These are phyloP conservation scores for Aspergillus pseudotamarii DNA, from an alignment of 2,329 filamentous ascomycete species.

Conservation along the genomic window DNA sequence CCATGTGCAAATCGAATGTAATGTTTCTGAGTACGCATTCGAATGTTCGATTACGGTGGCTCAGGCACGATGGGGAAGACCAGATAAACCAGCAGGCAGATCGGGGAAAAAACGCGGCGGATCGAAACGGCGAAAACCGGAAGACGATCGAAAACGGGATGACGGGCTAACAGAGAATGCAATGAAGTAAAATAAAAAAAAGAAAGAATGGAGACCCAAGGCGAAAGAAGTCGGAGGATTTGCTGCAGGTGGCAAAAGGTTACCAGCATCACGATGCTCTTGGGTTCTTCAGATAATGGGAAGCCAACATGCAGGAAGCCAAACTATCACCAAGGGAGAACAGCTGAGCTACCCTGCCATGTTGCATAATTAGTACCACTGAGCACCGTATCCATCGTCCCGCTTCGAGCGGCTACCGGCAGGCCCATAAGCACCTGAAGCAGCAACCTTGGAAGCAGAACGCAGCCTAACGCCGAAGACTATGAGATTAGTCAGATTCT, in stretches of 20 bases:
- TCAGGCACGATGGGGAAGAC: slow-evolving; percentile 12
- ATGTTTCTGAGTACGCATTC: slow-evolving; percentile 12
- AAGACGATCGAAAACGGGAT: slow-evolving; percentile 38
- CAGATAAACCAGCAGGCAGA: slow-evolving; percentile 20
- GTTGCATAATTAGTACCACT: slow-evolving; percentile 48
- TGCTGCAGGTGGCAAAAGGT: slow-evolving; percentile 32
- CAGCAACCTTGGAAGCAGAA: slow-evolving; percentile 75
- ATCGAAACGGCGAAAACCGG: slow-evolving; percentile 38
- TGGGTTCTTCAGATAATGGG: slow-evolving; percentile 33
- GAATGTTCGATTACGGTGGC: slow-evolving; percentile 10
- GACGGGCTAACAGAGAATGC: slow-evolving; percentile 40
- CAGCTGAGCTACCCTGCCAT: slow-evolving; percentile 33
- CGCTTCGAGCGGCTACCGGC: slow-evolving; percentile 56
- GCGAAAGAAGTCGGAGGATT: slow-evolving; percentile 37
- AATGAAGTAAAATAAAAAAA: slow-evolving; percentile 33
- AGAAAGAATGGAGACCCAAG: slow-evolving; percentile 31
- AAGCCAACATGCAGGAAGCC: slow-evolving; percentile 32
- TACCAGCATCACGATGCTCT: slow-evolving; percentile 31
- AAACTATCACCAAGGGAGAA: slow-evolving; percentile 20
- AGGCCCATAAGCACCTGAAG: slow-evolving; percentile 50
- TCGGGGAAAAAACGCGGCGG: slow-evolving; percentile 26
- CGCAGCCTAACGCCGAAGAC: slow-evolving; percentile 84
- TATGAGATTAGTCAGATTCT: slow-evolving; percentile 78
- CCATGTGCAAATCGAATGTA: slow-evolving; percentile 18
- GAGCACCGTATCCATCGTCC: slow-evolving; percentile 55